Evolutionary conservation across 352 stramenopile species (phyloP).

Genomic region (Globisporangium iwayamae): DNA sequence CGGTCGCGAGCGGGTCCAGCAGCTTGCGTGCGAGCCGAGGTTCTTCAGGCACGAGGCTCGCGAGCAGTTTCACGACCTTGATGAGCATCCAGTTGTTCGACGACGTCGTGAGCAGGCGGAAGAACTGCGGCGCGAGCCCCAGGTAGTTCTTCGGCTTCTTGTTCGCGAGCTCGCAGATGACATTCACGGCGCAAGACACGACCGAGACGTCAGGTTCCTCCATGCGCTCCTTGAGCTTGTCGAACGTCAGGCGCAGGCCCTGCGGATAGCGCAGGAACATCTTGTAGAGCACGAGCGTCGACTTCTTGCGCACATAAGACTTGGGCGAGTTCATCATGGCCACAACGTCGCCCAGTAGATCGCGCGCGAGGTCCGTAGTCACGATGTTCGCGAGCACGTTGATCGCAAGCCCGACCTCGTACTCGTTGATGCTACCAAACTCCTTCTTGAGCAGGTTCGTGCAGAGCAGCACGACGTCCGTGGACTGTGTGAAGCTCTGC

Average conservation of each 20-base stretch:
- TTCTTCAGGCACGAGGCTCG: slow-evolving; percentile 96
- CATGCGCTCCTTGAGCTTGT: slow-evolving; percentile 95
- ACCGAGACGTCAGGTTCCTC: slow-evolving; percentile 95
- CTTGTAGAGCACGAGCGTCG: slow-evolving; percentile 98
- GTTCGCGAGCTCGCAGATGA: slow-evolving; percentile 98
- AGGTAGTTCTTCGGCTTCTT: slow-evolving; percentile 99
- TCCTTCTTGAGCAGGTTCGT: slow-evolving; percentile 99
- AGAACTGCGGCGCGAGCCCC: slow-evolving; percentile 96
- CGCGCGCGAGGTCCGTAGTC: slow-evolving; percentile 94
- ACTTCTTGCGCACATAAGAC: slow-evolving; percentile 98
- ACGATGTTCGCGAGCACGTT: slow-evolving; percentile 99
- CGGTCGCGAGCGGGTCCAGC: slow-evolving; percentile 95
- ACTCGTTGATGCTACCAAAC: slow-evolving; percentile 87
- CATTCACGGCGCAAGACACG: slow-evolving; percentile 97
- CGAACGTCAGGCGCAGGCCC: slow-evolving; percentile 96
- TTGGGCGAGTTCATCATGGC: slow-evolving; percentile 92
- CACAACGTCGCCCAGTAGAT: slow-evolving; percentile 91
- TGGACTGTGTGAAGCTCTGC: slow-evolving; percentile 96
- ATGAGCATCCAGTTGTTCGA: slow-evolving; percentile 99
- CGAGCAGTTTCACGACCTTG: slow-evolving; percentile 99
- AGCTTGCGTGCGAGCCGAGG: slow-evolving; percentile 97
- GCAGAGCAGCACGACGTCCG: slow-evolving; percentile 97
- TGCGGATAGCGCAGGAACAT: slow-evolving; percentile 98
- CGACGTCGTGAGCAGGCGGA: slow-evolving; percentile 95
- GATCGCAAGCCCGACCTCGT: slow-evolving; percentile 96